Percentiles rank a stretch among this genome's conserved stretches.
These are phyloP conservation scores for Schoenoplectus triqueter DNA, from an alignment of 202 grass and related monocot genomes.

Conservation along the genomic window DNA sequence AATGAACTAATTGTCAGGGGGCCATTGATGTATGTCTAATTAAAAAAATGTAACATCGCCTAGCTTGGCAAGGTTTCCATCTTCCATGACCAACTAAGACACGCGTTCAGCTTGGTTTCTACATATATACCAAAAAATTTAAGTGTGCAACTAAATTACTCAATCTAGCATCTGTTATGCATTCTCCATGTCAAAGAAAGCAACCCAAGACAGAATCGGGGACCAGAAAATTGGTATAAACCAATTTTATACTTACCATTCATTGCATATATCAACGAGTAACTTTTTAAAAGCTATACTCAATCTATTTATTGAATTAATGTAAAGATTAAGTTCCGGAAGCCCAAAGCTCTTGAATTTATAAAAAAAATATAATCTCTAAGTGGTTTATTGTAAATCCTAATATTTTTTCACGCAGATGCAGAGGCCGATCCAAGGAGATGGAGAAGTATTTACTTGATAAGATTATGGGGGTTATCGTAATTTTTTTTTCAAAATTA, in stretches of 20 bases:
- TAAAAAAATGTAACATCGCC: background rate
- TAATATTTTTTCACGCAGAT: no score
- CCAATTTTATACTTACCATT: background rate
- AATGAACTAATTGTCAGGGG: background rate
- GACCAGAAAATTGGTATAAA: background rate
- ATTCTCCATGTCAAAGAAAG: background rate
- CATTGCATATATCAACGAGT: background rate
- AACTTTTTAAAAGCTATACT: background rate
- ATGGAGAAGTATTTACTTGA: no score
- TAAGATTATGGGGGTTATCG: no score
- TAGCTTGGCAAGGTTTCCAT: background rate
- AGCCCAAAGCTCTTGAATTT: no score
- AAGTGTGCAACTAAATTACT: background rate
- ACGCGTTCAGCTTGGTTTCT: no score
- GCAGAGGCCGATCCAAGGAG: no score
- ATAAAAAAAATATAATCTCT: no score
- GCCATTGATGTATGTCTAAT: background rate
- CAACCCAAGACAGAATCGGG: background rate
- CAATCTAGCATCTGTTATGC: background rate
- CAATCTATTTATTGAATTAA: background rate
- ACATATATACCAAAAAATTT: no score
- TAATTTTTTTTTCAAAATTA: no score
- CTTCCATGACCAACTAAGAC: background rate
- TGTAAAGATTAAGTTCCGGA: background rate
- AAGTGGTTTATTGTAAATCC: background rate